These are phyloP conservation scores for Phytophthora ramorum DNA, from an alignment of 352 stramenopile species.

Conservation along the genomic window DNA sequence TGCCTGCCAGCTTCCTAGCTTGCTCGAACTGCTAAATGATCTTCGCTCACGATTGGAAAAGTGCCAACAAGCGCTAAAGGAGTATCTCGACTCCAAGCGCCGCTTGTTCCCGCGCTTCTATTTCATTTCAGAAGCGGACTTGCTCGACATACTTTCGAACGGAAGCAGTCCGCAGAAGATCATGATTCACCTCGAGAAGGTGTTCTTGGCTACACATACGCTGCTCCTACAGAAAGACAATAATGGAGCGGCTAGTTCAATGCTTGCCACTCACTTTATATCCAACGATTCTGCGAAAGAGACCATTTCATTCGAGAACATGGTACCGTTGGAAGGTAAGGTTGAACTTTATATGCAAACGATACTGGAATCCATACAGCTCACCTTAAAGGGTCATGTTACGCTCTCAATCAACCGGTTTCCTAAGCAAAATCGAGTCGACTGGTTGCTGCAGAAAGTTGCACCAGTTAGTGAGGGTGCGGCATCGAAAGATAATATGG, in stretches of 20 bases:
- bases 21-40: constrained; percentile 77
- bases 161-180: constrained; percentile 89
- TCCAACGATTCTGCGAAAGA: constrained; percentile 92
- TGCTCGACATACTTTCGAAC: constrained; percentile 96
- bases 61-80: constrained; percentile 94
- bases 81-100: constrained; percentile 95
- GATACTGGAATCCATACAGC: constrained; percentile 91
- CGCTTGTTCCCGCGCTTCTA: constrained; percentile 95
- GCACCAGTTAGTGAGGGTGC: constrained; percentile 30
- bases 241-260: constrained; percentile 32
- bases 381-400: constrained; percentile 90
- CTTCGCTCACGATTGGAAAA: constrained; percentile 86
- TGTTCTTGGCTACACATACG: constrained; percentile 75
- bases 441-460: constrained; percentile 93
- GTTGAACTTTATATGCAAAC: constrained; percentile 96
- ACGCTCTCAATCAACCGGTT: constrained; percentile 89
- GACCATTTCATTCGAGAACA: constrained; percentile 88
- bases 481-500: constrained; percentile 59
- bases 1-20: constrained; percentile 85
- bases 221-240: constrained; percentile 66
- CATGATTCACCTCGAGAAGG: constrained; percentile 92
- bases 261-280: constrained; percentile 89
- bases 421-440: constrained; percentile 86
- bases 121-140: constrained; percentile 95
- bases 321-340: constrained; percentile 92